phyloP scores from a whole-genome alignment of 306 rosid species.

The Casuarina glauca region DNA sequence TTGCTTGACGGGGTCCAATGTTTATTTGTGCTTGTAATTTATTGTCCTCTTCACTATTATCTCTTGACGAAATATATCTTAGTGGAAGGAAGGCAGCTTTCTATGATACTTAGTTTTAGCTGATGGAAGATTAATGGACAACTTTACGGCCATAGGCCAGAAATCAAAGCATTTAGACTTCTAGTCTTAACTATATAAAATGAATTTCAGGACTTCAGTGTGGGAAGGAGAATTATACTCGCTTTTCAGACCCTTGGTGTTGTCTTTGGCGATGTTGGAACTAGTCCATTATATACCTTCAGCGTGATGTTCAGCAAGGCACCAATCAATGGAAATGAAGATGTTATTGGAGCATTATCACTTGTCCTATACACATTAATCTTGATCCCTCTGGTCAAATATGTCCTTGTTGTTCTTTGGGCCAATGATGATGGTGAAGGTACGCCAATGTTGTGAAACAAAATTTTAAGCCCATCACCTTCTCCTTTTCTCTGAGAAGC shows the following conservation, averaged over 20 bases:
- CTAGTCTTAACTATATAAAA: constrained; percentile 19
- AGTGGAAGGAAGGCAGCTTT: neutral
- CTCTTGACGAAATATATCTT: neutral
- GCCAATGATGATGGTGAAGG: constrained; percentile 99
- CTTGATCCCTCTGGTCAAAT: constrained; percentile 91
- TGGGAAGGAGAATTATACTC: constrained; percentile 65
- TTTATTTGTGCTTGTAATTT: neutral
- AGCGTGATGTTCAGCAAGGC: constrained; percentile 94
- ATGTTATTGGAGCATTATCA: constrained; percentile 88
- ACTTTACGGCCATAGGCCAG: constrained; percentile 12
- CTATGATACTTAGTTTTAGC: neutral
- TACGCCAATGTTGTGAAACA: constrained; percentile 29
- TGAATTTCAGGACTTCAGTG: constrained; percentile 64
- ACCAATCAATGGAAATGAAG: constrained; percentile 80
- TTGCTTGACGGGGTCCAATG: neutral
- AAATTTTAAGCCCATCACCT: neutral
- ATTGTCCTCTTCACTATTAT: neutral
- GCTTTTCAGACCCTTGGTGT: constrained; percentile 96
- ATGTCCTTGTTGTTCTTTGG: constrained; percentile 90
- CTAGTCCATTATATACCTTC: constrained; percentile 94
- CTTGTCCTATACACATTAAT: constrained; percentile 86
- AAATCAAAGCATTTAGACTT: neutral
- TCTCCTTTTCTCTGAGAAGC: constrained; percentile 8
- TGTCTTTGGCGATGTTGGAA: constrained; percentile 99
- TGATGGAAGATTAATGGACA: neutral